Evolutionary conservation across 2,329 filamentous ascomycete species (phyloP).

Genomic region (Stemphylium beticola): DNA sequence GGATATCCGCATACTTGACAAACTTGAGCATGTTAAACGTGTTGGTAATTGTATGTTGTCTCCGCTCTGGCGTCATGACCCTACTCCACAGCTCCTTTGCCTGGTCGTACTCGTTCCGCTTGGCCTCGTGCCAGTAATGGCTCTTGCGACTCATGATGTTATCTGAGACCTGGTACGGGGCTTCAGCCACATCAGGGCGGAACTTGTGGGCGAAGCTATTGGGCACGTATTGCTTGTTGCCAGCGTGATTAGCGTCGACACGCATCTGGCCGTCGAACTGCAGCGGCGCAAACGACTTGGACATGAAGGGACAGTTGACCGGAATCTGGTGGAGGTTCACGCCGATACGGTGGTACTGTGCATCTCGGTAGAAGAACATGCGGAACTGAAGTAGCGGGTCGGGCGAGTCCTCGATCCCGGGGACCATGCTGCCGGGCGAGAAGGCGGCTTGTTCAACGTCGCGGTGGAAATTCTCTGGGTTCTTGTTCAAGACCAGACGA

Average conservation of each 20-base stretch:
- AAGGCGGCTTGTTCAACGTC: conserved; percentile 51
- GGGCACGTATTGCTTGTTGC: conserved; percentile 60
- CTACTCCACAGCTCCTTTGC: conserved; percentile 56
- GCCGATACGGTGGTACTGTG: conserved; percentile 60
- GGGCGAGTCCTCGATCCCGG: conserved; percentile 55
- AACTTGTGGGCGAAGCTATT: conserved; percentile 61
- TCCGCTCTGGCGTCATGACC: conserved; percentile 56
- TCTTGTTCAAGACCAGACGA: conserved; percentile 60
- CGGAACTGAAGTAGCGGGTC: conserved; percentile 31
- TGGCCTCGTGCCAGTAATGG: conserved; percentile 63
- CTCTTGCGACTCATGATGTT: conserved; percentile 59
- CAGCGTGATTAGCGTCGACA: conserved; percentile 55
- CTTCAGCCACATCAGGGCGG: conserved; percentile 59
- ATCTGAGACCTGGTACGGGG: conserved; percentile 58
- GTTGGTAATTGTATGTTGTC: conserved; percentile 57
- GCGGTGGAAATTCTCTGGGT: conserved; percentile 59
- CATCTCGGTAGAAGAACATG: conserved; percentile 49
- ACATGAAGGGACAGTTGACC: conserved; percentile 57
- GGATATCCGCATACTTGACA: conserved; percentile 54
- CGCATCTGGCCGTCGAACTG: conserved; percentile 60
- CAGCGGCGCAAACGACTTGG: conserved; percentile 53
- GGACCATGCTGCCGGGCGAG: conserved; percentile 59
- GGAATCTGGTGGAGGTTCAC: conserved; percentile 60
- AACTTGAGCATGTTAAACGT: conserved; percentile 55
- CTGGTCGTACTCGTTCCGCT: conserved; percentile 60